Percentiles rank a stretch among this genome's conserved stretches.
phyloP scores from a whole-genome alignment of 371 early-diverging fungal genomes.

The Mortierella sp. region DNA sequence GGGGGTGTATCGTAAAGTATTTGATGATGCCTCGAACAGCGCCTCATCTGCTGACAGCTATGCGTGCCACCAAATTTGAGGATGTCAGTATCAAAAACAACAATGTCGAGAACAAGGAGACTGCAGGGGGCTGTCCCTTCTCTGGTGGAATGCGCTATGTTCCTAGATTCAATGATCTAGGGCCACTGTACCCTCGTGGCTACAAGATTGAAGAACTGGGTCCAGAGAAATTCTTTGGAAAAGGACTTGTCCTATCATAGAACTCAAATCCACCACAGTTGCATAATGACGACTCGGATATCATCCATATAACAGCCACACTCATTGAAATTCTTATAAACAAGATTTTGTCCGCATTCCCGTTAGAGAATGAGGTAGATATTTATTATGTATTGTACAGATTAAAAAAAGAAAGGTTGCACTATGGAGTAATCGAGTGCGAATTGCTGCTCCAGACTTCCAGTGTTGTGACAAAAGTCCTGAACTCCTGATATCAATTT shows the following conservation, averaged over 20 bases:
- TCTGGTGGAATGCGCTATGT: conserved; percentile 6
- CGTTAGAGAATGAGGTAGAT: too few species aligned
- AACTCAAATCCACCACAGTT: neutral
- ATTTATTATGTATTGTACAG: too few species aligned
- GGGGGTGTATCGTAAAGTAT: conserved; percentile 3
- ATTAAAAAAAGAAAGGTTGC: too few species aligned
- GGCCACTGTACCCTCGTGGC: conserved; percentile 1
- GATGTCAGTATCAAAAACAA: neutral
- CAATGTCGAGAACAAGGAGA: neutral
- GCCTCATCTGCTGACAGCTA: neutral
- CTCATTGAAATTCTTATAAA: too few species aligned
- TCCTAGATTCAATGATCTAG: conserved; percentile 10
- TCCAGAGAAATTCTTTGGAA: conserved; percentile 12
- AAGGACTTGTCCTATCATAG: conserved; percentile 1
- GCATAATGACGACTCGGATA: neutral
- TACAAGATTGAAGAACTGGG: conserved; percentile 23
- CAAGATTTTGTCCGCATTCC: too few species aligned
- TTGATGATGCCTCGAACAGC: conserved; percentile 13
- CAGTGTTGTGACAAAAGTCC: too few species aligned
- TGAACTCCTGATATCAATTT: too few species aligned
- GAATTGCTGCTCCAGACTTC: too few species aligned
- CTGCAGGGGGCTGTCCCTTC: conserved; percentile 2
- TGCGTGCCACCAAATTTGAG: conserved; percentile 8
- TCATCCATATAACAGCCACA: neutral
- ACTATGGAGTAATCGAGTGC: too few species aligned